phyloP scores from a whole-genome alignment of 306 rosid species.

The Cajanus cajan region DNA sequence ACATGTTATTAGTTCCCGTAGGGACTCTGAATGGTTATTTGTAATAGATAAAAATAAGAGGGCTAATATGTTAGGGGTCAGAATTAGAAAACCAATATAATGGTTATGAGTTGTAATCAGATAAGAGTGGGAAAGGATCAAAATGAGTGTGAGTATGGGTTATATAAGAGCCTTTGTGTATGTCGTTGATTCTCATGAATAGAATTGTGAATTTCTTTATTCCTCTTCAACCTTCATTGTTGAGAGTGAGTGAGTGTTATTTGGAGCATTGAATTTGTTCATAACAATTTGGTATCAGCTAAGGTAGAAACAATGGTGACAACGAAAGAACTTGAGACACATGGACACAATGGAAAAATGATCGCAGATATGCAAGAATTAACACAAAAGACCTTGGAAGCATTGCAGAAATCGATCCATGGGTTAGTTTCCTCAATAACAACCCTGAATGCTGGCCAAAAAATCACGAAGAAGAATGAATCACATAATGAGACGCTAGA shows the following conservation, averaged over 20 bases:
- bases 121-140: not conserved
- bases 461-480: not conserved
- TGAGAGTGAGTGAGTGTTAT: not conserved
- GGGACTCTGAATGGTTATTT: too few relatives aligned
- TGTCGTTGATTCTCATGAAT: not conserved
- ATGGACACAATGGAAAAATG: too few relatives aligned
- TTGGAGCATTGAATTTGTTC: too few relatives aligned
- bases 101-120: not conserved
- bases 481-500: not conserved
- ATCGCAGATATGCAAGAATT: not conserved
- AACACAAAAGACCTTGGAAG: not conserved
- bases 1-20: too few relatives aligned
- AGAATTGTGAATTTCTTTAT: not conserved
- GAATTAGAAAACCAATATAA: not conserved
- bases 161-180: not conserved
- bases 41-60: too few relatives aligned
- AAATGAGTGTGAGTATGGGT: not conserved
- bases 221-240: not conserved
- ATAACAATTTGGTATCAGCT: not conserved
- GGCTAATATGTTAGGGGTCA: too few relatives aligned
- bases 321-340: not conserved
- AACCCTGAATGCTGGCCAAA: not conserved
- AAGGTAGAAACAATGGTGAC: too few relatives aligned
- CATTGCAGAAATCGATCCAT: not conserved
- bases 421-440: not conserved